phyloP scores from a whole-genome alignment of 169 alveolate genomes.

The Eimeria necatrix region DNA sequence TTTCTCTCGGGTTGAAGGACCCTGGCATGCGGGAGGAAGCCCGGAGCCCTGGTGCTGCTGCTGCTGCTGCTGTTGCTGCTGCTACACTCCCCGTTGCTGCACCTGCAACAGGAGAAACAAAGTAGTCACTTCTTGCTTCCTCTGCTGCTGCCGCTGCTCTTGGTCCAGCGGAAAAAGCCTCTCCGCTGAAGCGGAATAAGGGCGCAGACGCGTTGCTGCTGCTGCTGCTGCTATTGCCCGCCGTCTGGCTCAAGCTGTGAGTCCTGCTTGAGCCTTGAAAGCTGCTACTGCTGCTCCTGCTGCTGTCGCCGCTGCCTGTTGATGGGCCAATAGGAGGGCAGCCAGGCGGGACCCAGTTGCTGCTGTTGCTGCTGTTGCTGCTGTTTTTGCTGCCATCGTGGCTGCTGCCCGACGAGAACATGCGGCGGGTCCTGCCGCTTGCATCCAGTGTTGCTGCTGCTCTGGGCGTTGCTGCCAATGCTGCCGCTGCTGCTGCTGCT shows the following conservation, averaged over 20 bases:
- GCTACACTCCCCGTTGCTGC: conserved; percentile 26
- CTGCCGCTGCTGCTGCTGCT: conserved; percentile 62
- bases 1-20: neutral
- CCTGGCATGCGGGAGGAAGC: conserved; percentile 11
- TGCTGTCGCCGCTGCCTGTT: conserved; percentile 18
- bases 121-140: conserved; percentile 28
- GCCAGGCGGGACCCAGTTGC: conserved; percentile 11
- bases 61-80: conserved; percentile 46
- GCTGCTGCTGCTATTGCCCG: conserved; percentile 53
- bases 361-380: conserved; percentile 50
- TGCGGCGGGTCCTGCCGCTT: conserved; percentile 20
- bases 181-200: neutral
- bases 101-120: neutral
- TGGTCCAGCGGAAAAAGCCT: neutral
- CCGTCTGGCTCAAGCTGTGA: neutral
- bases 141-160: conserved; percentile 26
- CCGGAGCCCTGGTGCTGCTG: conserved; percentile 53
- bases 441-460: neutral
- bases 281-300: conserved; percentile 42
- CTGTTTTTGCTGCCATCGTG: conserved; percentile 35
- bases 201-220: conserved; percentile 23
- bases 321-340: conserved; percentile 13
- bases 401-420: neutral
- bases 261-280: neutral
- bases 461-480: conserved; percentile 9